A percentile compares a stretch with the other conserved stretches of the same genome.
Evolutionary conservation across 148 eudicot genomes (phyloP).

Genomic region (Heliamphora exappendiculata): DNA sequence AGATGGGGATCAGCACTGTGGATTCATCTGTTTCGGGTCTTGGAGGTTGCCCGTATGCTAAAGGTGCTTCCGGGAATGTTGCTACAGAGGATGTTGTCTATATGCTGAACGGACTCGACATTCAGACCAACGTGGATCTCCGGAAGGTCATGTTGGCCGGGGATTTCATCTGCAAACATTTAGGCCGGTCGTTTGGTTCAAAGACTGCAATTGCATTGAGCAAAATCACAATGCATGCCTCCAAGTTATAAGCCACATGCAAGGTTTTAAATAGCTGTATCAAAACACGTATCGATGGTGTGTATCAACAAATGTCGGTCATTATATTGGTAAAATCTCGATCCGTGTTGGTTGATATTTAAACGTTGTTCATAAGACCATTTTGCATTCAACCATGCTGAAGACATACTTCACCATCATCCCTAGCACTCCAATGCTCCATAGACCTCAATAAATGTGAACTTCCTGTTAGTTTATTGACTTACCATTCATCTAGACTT

Average conservation of each 20-base stretch:
- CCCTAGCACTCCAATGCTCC: no score
- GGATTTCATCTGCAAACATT: constrained; percentile 65
- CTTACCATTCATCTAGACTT: no score
- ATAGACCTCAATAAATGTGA: no score
- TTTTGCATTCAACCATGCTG: background rate
- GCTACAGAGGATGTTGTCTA: constrained; percentile 94
- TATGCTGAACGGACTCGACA: constrained; percentile 80
- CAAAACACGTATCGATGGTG: no score
- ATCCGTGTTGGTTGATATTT: no score
- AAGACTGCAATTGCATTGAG: constrained; percentile 73
- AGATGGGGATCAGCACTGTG: constrained; percentile 80
- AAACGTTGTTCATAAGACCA: no score
- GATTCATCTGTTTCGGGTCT: constrained; percentile 86
- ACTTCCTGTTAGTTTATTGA: no score
- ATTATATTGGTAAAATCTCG: no score
- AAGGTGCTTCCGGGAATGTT: constrained; percentile 91
- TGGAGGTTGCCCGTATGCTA: constrained; percentile 94
- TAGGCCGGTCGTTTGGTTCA: constrained; percentile 67
- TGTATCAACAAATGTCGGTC: no score
- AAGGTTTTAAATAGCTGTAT: no score
- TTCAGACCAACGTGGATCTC: constrained; percentile 68
- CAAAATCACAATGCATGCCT: constrained; percentile 39
- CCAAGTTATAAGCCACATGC: constrained; percentile 51
- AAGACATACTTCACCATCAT: no score
- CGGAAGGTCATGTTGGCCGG: constrained; percentile 67